Percentiles rank a stretch among this genome's conserved stretches.
Conservation (phyloP, 148 eudicot genomes). For the Chenopodium formosanum region DNA sequence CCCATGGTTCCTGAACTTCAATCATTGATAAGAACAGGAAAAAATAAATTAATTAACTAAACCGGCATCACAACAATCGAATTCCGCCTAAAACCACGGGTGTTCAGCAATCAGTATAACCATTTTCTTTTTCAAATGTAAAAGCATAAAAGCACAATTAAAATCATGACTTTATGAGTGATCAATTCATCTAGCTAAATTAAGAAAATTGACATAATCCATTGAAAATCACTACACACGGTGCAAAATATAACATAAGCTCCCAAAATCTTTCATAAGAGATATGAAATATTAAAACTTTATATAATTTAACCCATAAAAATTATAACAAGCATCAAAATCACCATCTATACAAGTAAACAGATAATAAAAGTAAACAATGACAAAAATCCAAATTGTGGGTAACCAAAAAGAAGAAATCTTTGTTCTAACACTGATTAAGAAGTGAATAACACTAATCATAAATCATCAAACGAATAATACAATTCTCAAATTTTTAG, state of each 20-base stretch:
- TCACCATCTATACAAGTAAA: neutral
- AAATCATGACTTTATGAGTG: neutral
- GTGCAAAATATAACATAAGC: neutral
- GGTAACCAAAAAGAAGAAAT: neutral
- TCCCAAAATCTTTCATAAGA: neutral
- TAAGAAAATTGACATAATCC: neutral
- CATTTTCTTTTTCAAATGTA: neutral
- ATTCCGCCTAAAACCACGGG: neutral
- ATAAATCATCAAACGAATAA: neutral
- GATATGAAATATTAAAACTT: neutral
- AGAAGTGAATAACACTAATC: neutral
- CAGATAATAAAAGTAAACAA: neutral
- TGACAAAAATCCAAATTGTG: neutral
- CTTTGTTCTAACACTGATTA: neutral
- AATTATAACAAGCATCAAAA: neutral
- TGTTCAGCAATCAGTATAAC: neutral
- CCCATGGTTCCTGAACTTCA: slow-evolving; percentile 61
- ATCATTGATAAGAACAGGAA: slow-evolving; percentile 12
- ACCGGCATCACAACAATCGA: neutral
- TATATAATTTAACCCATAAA: neutral
- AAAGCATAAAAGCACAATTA: neutral
- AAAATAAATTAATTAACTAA: neutral
- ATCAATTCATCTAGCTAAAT: neutral
- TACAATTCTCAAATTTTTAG: neutral
- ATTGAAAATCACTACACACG: neutral